Percentiles rank a stretch among this genome's conserved stretches.
phyloP scores from a whole-genome alignment of 352 stramenopile species.

The Thalassiosira livingstoniorum region DNA sequence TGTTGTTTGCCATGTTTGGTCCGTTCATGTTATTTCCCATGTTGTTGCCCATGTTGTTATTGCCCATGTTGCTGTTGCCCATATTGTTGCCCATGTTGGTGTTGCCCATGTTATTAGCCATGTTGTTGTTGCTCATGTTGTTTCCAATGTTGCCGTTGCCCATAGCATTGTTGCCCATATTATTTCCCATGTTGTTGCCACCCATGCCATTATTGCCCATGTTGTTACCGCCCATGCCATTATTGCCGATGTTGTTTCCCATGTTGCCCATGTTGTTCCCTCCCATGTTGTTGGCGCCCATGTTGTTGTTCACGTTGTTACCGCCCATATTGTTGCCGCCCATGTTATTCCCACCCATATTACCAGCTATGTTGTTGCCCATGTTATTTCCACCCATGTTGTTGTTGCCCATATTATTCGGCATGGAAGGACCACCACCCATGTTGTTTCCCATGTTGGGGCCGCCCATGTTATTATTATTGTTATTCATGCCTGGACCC shows the following conservation, averaged over 20 bases:
- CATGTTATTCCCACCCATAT: not conserved
- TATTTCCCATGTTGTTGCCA: not conserved
- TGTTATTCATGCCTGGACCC: not conserved
- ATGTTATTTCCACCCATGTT: constrained; percentile 17
- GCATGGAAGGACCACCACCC: too few species aligned
- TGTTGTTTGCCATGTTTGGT: not conserved
- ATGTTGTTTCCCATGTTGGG: too few species aligned
- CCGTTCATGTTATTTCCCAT: not conserved
- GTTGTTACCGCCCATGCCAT: constrained; percentile 16
- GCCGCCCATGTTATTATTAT: constrained; percentile 1
- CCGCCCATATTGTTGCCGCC: not conserved
- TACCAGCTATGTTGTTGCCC: not conserved
- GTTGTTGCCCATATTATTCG: too few species aligned
- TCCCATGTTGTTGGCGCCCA: constrained; percentile 16
- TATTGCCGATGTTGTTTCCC: constrained; percentile 15
- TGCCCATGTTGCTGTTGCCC: constrained; percentile 11
- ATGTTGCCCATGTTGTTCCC: constrained; percentile 1
- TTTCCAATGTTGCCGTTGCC: not conserved
- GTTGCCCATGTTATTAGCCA: not conserved
- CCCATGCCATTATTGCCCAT: not conserved
- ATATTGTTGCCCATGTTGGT: constrained; percentile 24
- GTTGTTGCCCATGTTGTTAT: constrained; percentile 7
- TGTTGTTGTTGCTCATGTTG: constrained; percentile 24
- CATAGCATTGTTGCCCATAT: constrained; percentile 8
- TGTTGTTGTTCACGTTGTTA: constrained; percentile 2